A percentile compares a stretch with the other conserved stretches of the same genome.
These are phyloP conservation scores for Monosporozyma siamensis DNA, from an alignment of 805 yeast genomes.

Conservation along the genomic window DNA sequence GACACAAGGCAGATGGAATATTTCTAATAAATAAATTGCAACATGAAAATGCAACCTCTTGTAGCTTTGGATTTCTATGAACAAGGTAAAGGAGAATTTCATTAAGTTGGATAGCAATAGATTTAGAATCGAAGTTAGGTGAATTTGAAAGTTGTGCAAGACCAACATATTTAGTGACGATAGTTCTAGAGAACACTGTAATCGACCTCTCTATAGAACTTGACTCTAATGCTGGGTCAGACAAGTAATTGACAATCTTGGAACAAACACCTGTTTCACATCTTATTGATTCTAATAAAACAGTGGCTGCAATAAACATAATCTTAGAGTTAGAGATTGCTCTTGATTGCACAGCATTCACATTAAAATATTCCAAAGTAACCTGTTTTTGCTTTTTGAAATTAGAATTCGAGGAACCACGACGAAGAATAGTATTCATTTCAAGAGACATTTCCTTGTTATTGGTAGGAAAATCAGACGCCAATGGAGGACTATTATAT, in stretches of 20 bases:
- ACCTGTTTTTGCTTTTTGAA: constrained; percentile 65
- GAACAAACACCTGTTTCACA: constrained; percentile 76
- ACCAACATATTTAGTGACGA: constrained; percentile 47
- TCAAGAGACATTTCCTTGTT: constrained; percentile 88
- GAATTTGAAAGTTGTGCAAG: constrained; percentile 46
- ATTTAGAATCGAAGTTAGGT: constrained; percentile 45
- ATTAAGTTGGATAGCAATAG: constrained; percentile 60
- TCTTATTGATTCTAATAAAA: constrained; percentile 69
- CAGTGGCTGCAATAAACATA: constrained; percentile 79
- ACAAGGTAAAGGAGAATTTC: constrained; percentile 62
- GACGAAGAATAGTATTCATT: constrained; percentile 77
- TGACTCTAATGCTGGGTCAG: constrained; percentile 73
- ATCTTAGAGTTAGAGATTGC: constrained; percentile 61
- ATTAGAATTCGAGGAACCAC: constrained; percentile 80
- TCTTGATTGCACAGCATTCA: constrained; percentile 43
- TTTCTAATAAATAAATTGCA: constrained; percentile 56
- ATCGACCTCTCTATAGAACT: constrained; percentile 61
- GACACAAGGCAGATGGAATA: constrained; percentile 74
- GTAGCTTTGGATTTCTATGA: constrained; percentile 65
- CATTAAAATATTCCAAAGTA: constrained; percentile 31
- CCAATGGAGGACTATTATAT: constrained; percentile 76
- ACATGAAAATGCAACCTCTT: constrained; percentile 69
- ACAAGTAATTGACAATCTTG: constrained; percentile 63
- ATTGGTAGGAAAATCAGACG: constrained; percentile 69
- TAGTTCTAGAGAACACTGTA: constrained; percentile 51